phyloP scores from a whole-genome alignment of 345 rosid species.

The Erysimum cheiranthoides region DNA sequence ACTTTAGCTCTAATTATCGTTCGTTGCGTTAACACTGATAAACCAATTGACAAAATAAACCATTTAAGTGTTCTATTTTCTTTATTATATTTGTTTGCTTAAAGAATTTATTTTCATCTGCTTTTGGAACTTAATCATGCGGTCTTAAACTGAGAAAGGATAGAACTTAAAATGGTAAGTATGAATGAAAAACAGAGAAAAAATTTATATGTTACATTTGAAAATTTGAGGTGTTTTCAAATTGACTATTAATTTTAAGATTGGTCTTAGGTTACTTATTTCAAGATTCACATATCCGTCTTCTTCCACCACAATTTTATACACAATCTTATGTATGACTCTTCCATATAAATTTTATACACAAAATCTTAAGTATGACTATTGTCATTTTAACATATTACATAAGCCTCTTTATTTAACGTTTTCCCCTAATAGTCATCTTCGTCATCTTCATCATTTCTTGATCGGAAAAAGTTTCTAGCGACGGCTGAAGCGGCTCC shows the following conservation, averaged over 20 bases:
- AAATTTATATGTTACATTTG: not conserved
- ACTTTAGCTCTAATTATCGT: constrained; percentile 13
- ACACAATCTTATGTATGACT: too few relatives aligned
- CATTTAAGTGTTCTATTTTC: not conserved
- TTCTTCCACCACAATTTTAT: not conserved
- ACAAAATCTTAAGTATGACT: constrained; percentile 26
- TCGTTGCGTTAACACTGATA: constrained; percentile 13
- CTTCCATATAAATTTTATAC: not conserved
- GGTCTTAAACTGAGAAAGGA: not conserved
- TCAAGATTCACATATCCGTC: constrained; percentile 6
- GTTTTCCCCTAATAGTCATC: constrained; percentile 49
- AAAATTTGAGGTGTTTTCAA: not conserved
- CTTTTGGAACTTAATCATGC: not conserved
- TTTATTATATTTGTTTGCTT: not conserved
- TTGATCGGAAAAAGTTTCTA: constrained; percentile 65
- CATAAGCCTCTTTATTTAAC: not conserved
- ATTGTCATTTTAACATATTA: constrained; percentile 8
- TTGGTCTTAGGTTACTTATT: constrained; percentile 1
- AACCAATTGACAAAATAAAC: not conserved
- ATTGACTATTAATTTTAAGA: not conserved
- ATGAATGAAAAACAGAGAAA: not conserved
- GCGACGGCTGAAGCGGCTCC: constrained; percentile 85
- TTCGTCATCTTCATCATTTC: constrained; percentile 62
- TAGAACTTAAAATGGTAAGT: not conserved
- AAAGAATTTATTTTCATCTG: not conserved